Evolutionary conservation across 2,329 filamentous ascomycete species (phyloP).

Genomic region (Fusarium sororula): DNA sequence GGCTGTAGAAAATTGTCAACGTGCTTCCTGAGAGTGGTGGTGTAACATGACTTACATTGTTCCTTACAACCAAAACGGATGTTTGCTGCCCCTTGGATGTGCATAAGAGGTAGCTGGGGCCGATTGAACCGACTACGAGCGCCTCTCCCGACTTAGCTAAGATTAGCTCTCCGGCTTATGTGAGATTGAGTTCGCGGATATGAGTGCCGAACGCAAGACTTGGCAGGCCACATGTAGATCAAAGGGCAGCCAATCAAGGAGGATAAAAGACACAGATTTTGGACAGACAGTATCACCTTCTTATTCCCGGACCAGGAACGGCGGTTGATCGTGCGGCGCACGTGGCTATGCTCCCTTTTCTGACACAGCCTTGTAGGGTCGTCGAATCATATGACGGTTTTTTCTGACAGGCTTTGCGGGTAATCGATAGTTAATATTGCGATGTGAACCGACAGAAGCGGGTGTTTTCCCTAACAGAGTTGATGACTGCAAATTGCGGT

Average conservation of each 20-base stretch:
- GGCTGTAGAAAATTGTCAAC: fast-evolving
- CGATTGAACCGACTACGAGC: not conserved
- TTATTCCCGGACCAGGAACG: not conserved
- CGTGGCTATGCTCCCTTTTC: not conserved
- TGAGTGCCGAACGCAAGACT: not conserved
- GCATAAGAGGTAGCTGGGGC: not conserved
- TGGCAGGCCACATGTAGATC: not conserved
- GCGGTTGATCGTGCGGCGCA: fast-evolving
- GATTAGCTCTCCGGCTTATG: not conserved
- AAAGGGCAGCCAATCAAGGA: not conserved
- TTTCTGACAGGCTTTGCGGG: not conserved
- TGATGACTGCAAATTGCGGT: fast-evolving
- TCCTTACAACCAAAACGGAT: not conserved
- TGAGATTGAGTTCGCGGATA: not conserved
- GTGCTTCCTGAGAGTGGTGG: not conserved
- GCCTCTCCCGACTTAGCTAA: not conserved
- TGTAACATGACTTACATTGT: fast-evolving
- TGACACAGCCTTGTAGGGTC: not conserved
- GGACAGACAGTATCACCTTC: not conserved
- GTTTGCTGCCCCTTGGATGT: not conserved
- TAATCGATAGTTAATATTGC: fast-evolving
- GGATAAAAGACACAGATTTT: no score
- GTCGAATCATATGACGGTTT: fast-evolving
- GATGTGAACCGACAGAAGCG: not conserved
- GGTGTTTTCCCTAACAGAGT: not conserved